These are phyloP conservation scores for Tolypocladium inflatum DNA, from an alignment of 2,329 filamentous ascomycete species.

Conservation along the genomic window DNA sequence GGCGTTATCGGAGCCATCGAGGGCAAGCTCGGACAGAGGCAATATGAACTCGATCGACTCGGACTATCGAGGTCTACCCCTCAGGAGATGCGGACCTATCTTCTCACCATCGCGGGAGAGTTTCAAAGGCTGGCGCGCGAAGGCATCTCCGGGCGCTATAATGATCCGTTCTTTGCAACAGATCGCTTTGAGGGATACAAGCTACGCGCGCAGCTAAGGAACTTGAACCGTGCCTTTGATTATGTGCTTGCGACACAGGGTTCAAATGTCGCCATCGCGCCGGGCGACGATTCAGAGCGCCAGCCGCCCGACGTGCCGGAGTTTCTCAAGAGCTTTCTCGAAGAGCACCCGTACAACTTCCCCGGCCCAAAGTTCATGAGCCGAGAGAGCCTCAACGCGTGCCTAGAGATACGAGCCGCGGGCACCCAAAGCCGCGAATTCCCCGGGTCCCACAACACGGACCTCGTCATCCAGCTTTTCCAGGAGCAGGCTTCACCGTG, in stretches of 20 bases:
- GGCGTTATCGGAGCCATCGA: slow-evolving; percentile 17
- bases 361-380: slow-evolving; percentile 13
- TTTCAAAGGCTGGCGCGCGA: slow-evolving; percentile 22
- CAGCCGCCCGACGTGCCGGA: slow-evolving; percentile 6
- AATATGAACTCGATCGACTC: slow-evolving; percentile 8
- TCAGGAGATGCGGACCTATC: slow-evolving; percentile 19
- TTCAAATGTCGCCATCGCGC: slow-evolving; percentile 7
- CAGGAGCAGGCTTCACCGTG: slow-evolving; percentile 26
- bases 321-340: slow-evolving; percentile 18
- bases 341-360: slow-evolving; percentile 8
- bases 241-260: slow-evolving; percentile 15
- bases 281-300: background rate
- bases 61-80: slow-evolving; percentile 10
- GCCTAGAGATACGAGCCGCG: slow-evolving; percentile 22
- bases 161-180: slow-evolving; percentile 26
- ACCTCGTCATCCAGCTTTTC: slow-evolving; percentile 29
- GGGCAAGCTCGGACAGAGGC: slow-evolving; percentile 8
- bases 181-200: slow-evolving; percentile 9
- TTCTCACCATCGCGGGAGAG: slow-evolving; percentile 22
- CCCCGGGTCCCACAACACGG: slow-evolving; percentile 25
- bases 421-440: slow-evolving; percentile 28
- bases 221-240: slow-evolving; percentile 19
- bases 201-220: slow-evolving; percentile 19
- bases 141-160: slow-evolving; percentile 18
- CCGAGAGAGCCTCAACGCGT: slow-evolving; percentile 5